A percentile compares a stretch with the other conserved stretches of the same genome.
phyloP scores from a whole-genome alignment of 2,329 filamentous ascomycete genomes.

The Sporothrix protearum region DNA sequence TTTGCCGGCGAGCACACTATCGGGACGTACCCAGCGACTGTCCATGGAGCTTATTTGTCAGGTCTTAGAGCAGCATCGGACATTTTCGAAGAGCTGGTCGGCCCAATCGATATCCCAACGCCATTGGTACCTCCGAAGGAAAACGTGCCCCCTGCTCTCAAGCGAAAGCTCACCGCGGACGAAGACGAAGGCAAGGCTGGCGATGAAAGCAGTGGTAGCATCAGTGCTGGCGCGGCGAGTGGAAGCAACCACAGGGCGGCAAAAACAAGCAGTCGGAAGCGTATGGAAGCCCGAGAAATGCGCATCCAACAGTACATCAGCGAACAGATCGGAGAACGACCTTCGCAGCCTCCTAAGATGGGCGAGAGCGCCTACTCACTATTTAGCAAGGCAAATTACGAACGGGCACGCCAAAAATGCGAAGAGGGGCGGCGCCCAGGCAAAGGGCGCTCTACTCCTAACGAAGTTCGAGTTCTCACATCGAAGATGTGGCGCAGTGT shows the following conservation, averaged over 20 bases:
- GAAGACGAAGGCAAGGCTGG: constrained; percentile 22
- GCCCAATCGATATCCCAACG: constrained; percentile 71
- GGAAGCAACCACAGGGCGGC: constrained; percentile 39
- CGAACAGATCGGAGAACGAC: constrained; percentile 66
- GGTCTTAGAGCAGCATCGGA: constrained; percentile 87
- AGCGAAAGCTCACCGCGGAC: constrained; percentile 47
- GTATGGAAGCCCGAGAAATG: constrained; percentile 55
- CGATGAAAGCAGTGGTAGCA: constrained; percentile 20
- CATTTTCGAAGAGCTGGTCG: constrained; percentile 73
- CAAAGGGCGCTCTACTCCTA: constrained; percentile 64
- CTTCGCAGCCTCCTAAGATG: constrained; percentile 66
- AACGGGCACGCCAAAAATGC: constrained; percentile 57
- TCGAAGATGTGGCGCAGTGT: constrained; percentile 90
- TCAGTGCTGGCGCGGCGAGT: constrained; percentile 32
- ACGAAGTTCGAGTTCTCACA: constrained; percentile 79
- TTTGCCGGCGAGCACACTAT: constrained; percentile 97
- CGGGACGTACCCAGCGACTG: constrained; percentile 91
- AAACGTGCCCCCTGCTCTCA: constrained; percentile 40
- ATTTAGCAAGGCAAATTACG: constrained; percentile 75
- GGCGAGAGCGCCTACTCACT: constrained; percentile 83
- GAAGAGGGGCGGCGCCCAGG: constrained; percentile 62
- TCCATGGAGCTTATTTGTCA: constrained; percentile 93
- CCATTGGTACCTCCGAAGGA: constrained; percentile 70
- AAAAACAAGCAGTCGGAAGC: constrained; percentile 42
- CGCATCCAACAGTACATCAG: constrained; percentile 52